These are phyloP conservation scores for Rhododendron williamsianum DNA, from an alignment of 148 eudicot genomes.

Conservation along the genomic window DNA sequence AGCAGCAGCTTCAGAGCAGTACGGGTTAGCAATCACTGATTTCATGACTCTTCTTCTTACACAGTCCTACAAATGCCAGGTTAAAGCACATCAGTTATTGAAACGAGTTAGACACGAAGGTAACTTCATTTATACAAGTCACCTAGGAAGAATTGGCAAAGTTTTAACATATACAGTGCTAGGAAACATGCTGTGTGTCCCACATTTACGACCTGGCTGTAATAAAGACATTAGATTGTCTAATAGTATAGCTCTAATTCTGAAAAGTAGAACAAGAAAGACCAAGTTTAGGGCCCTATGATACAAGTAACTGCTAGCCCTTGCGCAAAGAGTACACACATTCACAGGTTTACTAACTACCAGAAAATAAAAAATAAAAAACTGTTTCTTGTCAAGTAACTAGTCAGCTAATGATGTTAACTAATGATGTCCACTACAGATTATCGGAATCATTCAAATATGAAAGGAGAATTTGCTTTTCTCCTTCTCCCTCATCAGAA, in stretches of 20 bases:
- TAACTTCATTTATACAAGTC: not conserved
- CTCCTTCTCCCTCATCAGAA: not conserved
- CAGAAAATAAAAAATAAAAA: not conserved
- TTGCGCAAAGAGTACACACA: not conserved
- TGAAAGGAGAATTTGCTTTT: not conserved
- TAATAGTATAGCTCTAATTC: not conserved
- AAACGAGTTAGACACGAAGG: not conserved
- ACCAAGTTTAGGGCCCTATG: not conserved
- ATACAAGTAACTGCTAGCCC: not conserved
- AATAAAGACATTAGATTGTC: not conserved
- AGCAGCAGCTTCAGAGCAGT: slow-evolving; percentile 72
- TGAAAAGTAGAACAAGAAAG: not conserved
- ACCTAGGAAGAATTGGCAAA: not conserved
- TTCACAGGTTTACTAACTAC: not conserved
- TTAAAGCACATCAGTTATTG: not conserved
- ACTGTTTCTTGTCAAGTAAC: not conserved
- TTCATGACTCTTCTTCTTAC: slow-evolving; percentile 83
- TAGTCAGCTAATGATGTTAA: not conserved
- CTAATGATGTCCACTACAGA: not conserved
- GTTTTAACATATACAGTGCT: not conserved
- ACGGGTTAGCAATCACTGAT: slow-evolving; percentile 65
- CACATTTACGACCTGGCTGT: not conserved
- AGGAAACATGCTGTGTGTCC: not conserved
- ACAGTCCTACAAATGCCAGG: slow-evolving; percentile 49
- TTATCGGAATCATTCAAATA: not conserved